Evolutionary conservation across 345 rosid species (phyloP), one percentile per base, ranked within the genome.

Genomic region (Citrus cavaleriei): DNA sequence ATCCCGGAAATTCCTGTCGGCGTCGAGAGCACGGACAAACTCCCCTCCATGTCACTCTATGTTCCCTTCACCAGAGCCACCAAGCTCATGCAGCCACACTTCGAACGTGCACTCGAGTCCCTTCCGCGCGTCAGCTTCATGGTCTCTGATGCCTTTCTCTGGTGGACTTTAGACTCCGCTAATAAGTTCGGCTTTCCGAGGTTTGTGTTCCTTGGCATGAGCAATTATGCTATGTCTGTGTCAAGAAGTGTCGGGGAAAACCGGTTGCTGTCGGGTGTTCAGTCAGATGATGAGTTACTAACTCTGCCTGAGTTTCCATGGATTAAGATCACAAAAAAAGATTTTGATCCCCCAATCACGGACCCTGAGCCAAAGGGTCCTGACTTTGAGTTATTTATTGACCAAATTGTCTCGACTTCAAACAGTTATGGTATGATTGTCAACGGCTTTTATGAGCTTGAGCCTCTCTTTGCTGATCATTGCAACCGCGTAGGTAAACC

Each of bases 101-200:
- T 91, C 57, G 95, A 93, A 73, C 78, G 61, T 1, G 75, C 80
- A 24, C 83, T 93, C 12, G 77, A 81, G 57, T 75, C 34, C 37
- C 86, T 88, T 40, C 88, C 89, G 14, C 75, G 46, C 14, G 90
- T 86, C 12, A 86, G 83, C 22, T 87, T 93, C 83, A 79, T 93
- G 74, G 91, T 92, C 16, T 87, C 95, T 2, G 97, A 93, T 61
- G 86, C 86, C 3, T 92, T 95, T 81, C 87, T 95, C 4, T 95
- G 94, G 94, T 95, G 97, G 98, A 89, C 91, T 7, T 70, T 82
- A 7, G 95, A 95, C 9, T 87, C 93, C n/a, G 92, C 98, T 7
- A 73, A 78, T 1, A 91, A 87, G 82, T 90, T 90, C 54, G 82
- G 90, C 3, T 79, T 95, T 32, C 95, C 92, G 0, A 88, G 94